phyloP scores from a whole-genome alignment of 192 early-diverging fungal genomes.

The Coemansia sp. region DNA sequence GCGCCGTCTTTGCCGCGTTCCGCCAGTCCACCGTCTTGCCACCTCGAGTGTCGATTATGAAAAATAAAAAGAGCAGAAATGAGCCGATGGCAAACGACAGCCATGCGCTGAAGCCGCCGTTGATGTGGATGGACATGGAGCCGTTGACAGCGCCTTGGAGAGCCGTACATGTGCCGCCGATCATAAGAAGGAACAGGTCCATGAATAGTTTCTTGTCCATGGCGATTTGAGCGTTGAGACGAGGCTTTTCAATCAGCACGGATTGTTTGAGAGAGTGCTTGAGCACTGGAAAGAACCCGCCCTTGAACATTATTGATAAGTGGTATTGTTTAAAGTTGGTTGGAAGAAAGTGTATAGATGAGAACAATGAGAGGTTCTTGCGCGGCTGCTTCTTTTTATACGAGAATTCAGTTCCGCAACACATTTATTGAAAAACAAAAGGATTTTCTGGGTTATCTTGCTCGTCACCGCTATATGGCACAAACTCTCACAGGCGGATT shows the following conservation, averaged over 20 bases:
- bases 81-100: conserved; percentile 52
- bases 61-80: conserved; percentile 42
- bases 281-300: conserved; percentile 34
- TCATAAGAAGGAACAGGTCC: conserved; percentile 45
- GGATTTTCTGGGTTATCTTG: no score
- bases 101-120: conserved; percentile 49
- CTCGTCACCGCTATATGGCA: no score
- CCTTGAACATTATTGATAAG: conserved; percentile 29
- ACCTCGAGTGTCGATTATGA: conserved; percentile 49
- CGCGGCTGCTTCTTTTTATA: no score
- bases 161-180: conserved; percentile 35
- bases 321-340: not conserved
- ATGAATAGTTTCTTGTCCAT: conserved; percentile 48
- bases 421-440: no score
- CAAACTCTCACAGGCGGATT: not conserved
- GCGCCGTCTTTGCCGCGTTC: conserved; percentile 41
- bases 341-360: not conserved
- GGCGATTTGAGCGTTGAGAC: conserved; percentile 28
- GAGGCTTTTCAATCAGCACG: conserved; percentile 44
- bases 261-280: conserved; percentile 42
- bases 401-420: no score
- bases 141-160: conserved; percentile 52
- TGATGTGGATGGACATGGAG: conserved; percentile 41
- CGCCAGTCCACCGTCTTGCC: conserved; percentile 45
- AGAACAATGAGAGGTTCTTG: not conserved